Base-by-base conservation (phyloP, 2,329 filamentous ascomycete species). In the Hypoxylon rubiginosum region DNA sequence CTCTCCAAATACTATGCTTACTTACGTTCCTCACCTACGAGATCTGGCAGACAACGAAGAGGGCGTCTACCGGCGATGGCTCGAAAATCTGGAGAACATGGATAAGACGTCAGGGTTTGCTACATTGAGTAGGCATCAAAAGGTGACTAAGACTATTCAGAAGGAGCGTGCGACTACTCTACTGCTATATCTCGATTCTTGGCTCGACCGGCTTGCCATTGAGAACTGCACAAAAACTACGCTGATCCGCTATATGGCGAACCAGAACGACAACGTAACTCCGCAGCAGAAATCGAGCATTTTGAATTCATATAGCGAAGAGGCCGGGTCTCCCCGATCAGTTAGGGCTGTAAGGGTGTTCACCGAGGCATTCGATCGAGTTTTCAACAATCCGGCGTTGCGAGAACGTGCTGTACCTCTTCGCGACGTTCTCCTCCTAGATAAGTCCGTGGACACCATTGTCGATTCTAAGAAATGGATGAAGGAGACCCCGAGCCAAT, bases 1-100 rank as follows among this genome's bases (percentile, higher is more conserved):
- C 30, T 86, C 86, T 0, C 85, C 86, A 3, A 87, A 88, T 71
- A 88, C 86, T 1, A 86, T 86, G 80, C 79, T 88, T 57, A 87
- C 84, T 32, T 89, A 88, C 72, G 85, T 88, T 13, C 87, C 87
- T 13, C 86, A 88, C 74, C 76, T 89, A 54, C 82, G 85, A 57
- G 87, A 89, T 66, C 78, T 89, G 28, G 83, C 86, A 50, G 83
- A 83, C 24, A 82, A 83, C n/a, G 86, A 88, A 71, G 86, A 88
- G 71, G 79, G 80, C 13, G 82, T 84, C 64, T 88, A 88, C 71
- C 83, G 84, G 61, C 76, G 82, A 17, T 89, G 86, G 86, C 81
- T 89, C 11, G 81, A 85, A 67, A 85, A 88, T 69, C 76, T 89
- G 10, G 84, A 88, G 67, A 83, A 82, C 34, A 86, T 88, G 77